These are phyloP conservation scores for Crithidia bombi DNA, from an alignment of 208 protist genomes.

Conservation along the genomic window DNA sequence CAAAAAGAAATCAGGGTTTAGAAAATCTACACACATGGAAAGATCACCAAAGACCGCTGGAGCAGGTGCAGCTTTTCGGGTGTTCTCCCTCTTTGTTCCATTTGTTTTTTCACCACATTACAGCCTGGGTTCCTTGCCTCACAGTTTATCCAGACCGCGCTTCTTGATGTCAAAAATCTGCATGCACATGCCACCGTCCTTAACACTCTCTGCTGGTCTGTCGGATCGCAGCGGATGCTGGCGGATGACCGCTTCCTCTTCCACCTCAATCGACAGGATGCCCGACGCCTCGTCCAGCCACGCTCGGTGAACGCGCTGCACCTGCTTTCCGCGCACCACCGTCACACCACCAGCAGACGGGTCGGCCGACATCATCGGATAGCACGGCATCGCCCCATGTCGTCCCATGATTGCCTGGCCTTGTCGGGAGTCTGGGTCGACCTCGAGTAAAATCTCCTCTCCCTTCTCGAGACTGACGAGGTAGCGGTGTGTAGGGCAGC, in stretches of 20 bases:
- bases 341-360: conserved; percentile 21
- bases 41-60: too few species aligned
- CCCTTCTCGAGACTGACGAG: conserved; percentile 81
- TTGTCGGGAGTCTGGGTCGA: conserved; percentile 33
- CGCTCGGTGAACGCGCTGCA: conserved; percentile 77
- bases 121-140: too few species aligned
- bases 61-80: too few species aligned
- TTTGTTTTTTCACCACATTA: too few species aligned
- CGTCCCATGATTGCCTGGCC: conserved; percentile 28
- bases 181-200: conserved; percentile 87
- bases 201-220: conserved; percentile 42
- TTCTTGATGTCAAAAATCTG: conserved; percentile 87
- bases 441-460: conserved; percentile 56
- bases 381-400: conserved; percentile 28
- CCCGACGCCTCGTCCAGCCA: conserved; percentile 69
- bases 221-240: conserved; percentile 67
- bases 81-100: too few species aligned
- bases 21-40: too few species aligned
- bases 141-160: conserved; percentile 52
- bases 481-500: conserved; percentile 84
- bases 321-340: conserved; percentile 35
- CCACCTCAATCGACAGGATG: conserved; percentile 79
- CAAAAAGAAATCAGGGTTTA: neutral
- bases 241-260: conserved; percentile 51
- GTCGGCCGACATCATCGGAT: conserved; percentile 27